Conservation (phyloP, 2,329 filamentous ascomycete genomes). For the Paraphaeosphaeria minitans region DNA sequence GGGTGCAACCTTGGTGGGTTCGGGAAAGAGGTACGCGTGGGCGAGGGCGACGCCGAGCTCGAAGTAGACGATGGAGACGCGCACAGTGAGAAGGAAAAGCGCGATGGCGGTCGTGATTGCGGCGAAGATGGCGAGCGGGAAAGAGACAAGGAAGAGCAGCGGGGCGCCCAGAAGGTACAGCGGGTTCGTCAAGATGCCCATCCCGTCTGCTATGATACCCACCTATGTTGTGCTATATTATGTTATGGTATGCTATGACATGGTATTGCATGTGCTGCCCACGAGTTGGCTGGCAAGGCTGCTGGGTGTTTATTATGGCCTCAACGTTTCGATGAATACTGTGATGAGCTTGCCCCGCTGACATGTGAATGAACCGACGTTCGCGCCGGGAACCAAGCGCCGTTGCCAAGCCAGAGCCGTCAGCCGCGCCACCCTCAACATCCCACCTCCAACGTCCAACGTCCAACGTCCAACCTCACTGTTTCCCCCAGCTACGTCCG, state of each 20-base stretch:
- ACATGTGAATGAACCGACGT: not conserved
- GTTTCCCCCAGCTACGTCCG: too few species aligned
- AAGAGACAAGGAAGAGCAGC: constrained; percentile 43
- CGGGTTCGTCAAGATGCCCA: constrained; percentile 23
- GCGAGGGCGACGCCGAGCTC: constrained; percentile 49
- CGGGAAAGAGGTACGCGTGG: constrained; percentile 43
- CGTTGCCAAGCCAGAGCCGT: constrained; percentile 4
- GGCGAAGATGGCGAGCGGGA: constrained; percentile 48
- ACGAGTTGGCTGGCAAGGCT: not conserved
- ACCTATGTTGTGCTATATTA: too few species aligned
- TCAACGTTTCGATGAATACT: not conserved
- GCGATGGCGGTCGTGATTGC: constrained; percentile 47
- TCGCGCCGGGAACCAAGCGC: not conserved
- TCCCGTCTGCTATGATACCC: not conserved
- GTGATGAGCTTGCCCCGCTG: not conserved
- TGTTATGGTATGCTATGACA: too few species aligned
- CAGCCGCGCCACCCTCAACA: not conserved
- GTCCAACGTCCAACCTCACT: not conserved
- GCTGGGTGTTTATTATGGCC: not conserved
- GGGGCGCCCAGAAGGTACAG: constrained; percentile 44
- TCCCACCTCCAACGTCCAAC: not conserved
- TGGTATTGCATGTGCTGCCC: not conserved
- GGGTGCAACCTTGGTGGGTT: constrained; percentile 23
- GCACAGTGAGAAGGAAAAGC: constrained; percentile 45
- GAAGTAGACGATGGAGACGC: constrained; percentile 49